Conservation (phyloP, 441 rosid species). For the Bocquillonia castaneifolia region DNA sequence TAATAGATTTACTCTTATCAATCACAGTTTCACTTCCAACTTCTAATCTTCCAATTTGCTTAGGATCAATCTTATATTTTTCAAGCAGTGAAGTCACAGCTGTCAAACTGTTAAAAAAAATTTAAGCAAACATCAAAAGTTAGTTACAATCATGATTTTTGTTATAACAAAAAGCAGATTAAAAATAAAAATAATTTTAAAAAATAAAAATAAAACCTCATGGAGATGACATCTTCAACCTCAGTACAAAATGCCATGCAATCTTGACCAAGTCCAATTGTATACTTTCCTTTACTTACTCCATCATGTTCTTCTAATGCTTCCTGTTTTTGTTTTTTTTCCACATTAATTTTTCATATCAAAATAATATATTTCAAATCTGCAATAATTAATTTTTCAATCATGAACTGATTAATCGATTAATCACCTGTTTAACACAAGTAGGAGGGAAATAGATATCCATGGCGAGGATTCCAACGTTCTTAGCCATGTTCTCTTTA, state of each 20-base stretch:
- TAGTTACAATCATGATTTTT: neutral
- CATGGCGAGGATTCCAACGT: constrained; percentile 89
- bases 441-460: constrained; percentile 97
- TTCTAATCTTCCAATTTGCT: constrained; percentile 90
- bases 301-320: constrained; percentile 91
- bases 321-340: constrained; percentile 43
- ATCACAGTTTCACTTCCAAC: constrained; percentile 99
- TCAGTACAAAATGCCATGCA: constrained; percentile 95
- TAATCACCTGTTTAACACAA: constrained; percentile 75
- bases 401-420: neutral
- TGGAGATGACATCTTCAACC: constrained; percentile 97
- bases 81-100: constrained; percentile 83
- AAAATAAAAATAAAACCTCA: constrained; percentile 51
- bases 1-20: constrained; percentile 97
- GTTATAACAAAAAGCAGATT: neutral
- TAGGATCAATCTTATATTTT: constrained; percentile 83
- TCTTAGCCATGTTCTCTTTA: constrained; percentile 81
- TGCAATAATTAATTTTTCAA: neutral
- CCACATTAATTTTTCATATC: too few species aligned
- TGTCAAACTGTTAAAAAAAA: constrained; percentile 55
- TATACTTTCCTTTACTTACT: constrained; percentile 93
- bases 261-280: constrained; percentile 98
- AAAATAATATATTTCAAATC: neutral
- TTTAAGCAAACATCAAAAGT: neutral
- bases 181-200: neutral